A percentile compares a stretch with the other conserved stretches of the same genome.
These are phyloP conservation scores for Fusarium denticulatum DNA, from an alignment of 2,329 filamentous ascomycete genomes.

Conservation along the genomic window DNA sequence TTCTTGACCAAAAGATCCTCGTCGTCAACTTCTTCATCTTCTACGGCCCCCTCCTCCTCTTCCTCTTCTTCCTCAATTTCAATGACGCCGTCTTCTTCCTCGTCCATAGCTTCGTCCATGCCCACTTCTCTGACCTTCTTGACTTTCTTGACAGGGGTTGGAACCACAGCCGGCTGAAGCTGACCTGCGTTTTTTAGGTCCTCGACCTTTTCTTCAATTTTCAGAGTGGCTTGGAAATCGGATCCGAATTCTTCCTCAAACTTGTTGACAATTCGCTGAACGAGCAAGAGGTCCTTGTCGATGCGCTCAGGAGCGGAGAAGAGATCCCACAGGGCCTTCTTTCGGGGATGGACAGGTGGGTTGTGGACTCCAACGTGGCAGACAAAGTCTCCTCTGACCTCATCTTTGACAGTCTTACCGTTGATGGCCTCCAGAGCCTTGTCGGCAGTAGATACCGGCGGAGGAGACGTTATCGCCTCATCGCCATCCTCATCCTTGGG, in stretches of 20 bases:
- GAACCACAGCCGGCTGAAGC: conserved; percentile 72
- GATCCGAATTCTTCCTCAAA: conserved; percentile 86
- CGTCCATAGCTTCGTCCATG: conserved; percentile 70
- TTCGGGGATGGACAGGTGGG: conserved; percentile 83
- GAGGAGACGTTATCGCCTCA: conserved; percentile 64
- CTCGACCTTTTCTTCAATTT: conserved; percentile 88
- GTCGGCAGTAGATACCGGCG: conserved; percentile 72
- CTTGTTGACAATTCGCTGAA: conserved; percentile 82
- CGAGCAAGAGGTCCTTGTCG: conserved; percentile 86
- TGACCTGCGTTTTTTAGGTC: conserved; percentile 79
- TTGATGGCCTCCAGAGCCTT: conserved; percentile 95
- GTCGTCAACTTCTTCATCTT: conserved; percentile 89
- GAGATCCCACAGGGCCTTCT: conserved; percentile 96
- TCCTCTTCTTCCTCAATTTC: conserved; percentile 80
- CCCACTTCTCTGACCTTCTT: conserved; percentile 70
- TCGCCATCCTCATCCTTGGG: conserved; percentile 75
- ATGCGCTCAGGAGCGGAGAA: conserved; percentile 95
- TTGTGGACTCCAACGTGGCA: conserved; percentile 97
- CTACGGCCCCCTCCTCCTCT: conserved; percentile 79
- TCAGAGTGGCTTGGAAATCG: conserved; percentile 78
- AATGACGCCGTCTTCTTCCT: conserved; percentile 71
- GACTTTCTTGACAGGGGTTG: conserved; percentile 64
- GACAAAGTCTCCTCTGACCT: conserved; percentile 92
- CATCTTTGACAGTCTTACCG: conserved; percentile 95
- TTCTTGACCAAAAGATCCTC: conserved; percentile 91